phyloP scores from a whole-genome alignment of 148 eudicot genomes.

The Chenopodium quinoa region DNA sequence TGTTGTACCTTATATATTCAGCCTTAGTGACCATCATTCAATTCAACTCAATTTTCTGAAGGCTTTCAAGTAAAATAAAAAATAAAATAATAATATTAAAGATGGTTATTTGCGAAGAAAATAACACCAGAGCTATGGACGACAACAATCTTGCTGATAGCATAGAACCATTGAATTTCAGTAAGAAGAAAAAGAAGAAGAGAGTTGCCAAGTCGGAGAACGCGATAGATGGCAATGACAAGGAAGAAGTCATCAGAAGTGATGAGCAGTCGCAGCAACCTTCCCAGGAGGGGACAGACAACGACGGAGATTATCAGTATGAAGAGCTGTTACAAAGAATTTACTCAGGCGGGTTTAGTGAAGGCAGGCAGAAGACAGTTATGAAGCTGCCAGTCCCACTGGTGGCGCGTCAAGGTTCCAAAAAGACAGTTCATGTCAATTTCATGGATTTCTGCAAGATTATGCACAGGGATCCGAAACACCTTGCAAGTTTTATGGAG shows the following conservation, averaged over 20 bases:
- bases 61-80: background rate
- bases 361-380: background rate
- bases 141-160: background rate
- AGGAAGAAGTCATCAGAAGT: conserved; percentile 11
- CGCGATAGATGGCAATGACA: background rate
- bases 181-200: background rate
- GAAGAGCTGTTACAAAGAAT: conserved; percentile 9
- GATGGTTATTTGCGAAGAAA: background rate
- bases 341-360: background rate
- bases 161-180: background rate
- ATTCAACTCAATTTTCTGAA: background rate
- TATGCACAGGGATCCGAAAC: conserved; percentile 48
- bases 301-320: conserved; percentile 5
- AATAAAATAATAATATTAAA: too few relatives aligned
- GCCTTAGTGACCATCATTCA: background rate
- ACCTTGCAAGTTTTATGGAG: conserved; percentile 41
- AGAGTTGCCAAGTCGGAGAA: background rate
- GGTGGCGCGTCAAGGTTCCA: conserved; percentile 43
- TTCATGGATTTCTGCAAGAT: conserved; percentile 39
- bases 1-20: too few relatives aligned
- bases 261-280: background rate
- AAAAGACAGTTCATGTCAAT: conserved; percentile 41
- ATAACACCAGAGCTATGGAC: background rate
- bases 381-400: conserved; percentile 38
- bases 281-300: background rate